Base-by-base conservation (phyloP, 1,284 basidiomycete species). In the Waitea zeae region DNA sequence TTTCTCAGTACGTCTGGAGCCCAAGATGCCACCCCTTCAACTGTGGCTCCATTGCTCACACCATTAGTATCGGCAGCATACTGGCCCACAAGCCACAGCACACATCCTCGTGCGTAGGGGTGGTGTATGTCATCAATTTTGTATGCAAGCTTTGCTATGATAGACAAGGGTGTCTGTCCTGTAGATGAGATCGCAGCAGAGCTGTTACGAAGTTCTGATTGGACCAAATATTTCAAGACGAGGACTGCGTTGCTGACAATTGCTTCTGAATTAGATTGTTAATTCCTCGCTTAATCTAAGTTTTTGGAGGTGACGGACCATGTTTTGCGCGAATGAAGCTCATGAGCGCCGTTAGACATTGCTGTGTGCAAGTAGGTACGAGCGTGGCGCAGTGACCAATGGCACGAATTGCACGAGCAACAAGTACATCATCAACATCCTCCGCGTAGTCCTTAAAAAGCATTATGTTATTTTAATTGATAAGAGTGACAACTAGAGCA, bases 1-100 rank as follows among this genome's bases (percentile, higher is more conserved):
- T 77, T 77, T 13, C 89, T 62, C 6, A 93, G 56, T 3, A 90
- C 70, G 47, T 96, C 90, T 0, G 89, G 84, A 0, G 79, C 86
- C 82, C 83, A 90, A 14, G 56, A 50, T 4, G 59, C 64, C 1
- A 42, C 45, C 6, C 26, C 32, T 1, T 39, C 38, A 5, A 13
- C 14, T 17, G 11, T 20, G 1, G 28, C 32, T 12, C 33, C 34
- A 2, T 44, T 48, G 38, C 41, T 46, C 12, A 24, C 31, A 20
- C 24, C 29, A 12, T 36, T 39, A 6, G 40, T 36, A 9, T 51
- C 44, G 5, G 59, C 59, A 3, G 80, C 67, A 49, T 84, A 87
- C 51, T 92, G 86, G 0, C 90, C 90, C 0, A 88, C 86, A 0
- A 95, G 67, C 87, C 88, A 92, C 27, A 88, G 58, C 0, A 93